Base-by-base conservation (phyloP, 1,284 basidiomycete species). In the Meripilus lineatus region DNA sequence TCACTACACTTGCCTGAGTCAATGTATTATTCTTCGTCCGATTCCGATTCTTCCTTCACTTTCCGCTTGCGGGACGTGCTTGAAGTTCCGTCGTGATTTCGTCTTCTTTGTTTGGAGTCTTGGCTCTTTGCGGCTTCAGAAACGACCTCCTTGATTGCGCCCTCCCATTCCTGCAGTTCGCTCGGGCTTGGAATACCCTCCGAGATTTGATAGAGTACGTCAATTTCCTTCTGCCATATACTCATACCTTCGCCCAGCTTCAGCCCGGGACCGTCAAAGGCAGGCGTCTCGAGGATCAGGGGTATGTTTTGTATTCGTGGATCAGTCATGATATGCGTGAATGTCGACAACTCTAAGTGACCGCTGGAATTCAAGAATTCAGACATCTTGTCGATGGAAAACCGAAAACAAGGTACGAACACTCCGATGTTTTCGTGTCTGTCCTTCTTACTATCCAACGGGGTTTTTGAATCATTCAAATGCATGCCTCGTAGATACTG, bases 371-470 rank as follows among this genome's bases (percentile, higher is more conserved):
- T 11, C 13, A 44, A 5, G 24, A n/a, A 23, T 14, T 3, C 24
- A 42, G n/a, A n/a, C n/a, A n/a, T n/a, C n/a, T n/a, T 18, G 21
- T n/a, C 21, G 40, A 35, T 25, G 1, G 21, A 2, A 32, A 17
- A 38, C 14, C 18, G 18, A n/a, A n/a, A n/a, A n/a, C n/a, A 13
- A 5, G 17, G 14, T 2, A 68, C 81, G 53, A 54, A 88, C 83
- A 87, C 59, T 13, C 89, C 91, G 34, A 93, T 82, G 51, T 92
- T 93, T 59, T 89, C 83, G 57, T 93, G 90, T 23, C 88, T 65
- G 58, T 93, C 91, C 51, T 79, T 81, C 55, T 77, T 81, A 18
- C 80, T 82, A 1, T 72, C 77, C 5, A 82, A 68, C 1, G 66
- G 67, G 13, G 71, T 73, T 57, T 89, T 89, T 3, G 85, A 89